Evolutionary conservation across 1,284 basidiomycete genomes (phyloP).

Genomic region (Ustilago esculenta): DNA sequence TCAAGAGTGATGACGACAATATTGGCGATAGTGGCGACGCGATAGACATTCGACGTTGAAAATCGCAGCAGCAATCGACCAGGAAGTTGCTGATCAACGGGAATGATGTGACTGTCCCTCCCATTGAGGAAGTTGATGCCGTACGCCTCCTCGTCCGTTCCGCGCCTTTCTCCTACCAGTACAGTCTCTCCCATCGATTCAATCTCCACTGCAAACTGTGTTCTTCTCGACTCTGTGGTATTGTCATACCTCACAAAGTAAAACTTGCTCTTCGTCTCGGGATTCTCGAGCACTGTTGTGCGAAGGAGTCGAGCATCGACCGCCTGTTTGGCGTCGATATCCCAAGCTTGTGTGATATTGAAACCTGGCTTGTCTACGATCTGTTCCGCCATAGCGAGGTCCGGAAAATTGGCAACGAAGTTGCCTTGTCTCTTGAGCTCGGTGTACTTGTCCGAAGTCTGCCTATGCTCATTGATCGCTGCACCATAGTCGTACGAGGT

Average conservation of each 20-base stretch:
- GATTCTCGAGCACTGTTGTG: conserved; percentile 37
- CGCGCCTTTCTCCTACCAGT: conserved; percentile 8
- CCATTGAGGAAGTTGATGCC: conserved; percentile 27
- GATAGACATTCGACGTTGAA: conserved; percentile 71
- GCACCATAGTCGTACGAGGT: conserved; percentile 69
- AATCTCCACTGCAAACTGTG: conserved; percentile 26
- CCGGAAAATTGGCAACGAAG: conserved; percentile 45
- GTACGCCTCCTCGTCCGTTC: neutral
- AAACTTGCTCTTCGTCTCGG: conserved; percentile 69
- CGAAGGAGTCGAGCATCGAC: conserved; percentile 14
- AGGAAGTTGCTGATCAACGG: conserved; percentile 36
- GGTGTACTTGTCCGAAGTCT: conserved; percentile 41
- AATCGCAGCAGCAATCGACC: conserved; percentile 69
- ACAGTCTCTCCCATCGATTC: conserved; percentile 33
- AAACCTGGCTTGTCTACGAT: conserved; percentile 22
- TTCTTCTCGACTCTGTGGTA: conserved; percentile 40
- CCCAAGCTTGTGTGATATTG: conserved; percentile 19
- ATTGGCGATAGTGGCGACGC: conserved; percentile 48
- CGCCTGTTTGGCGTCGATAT: conserved; percentile 4
- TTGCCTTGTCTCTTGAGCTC: conserved; percentile 51
- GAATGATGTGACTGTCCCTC: conserved; percentile 37
- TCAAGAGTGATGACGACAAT: conserved; percentile 21
- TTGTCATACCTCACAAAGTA: conserved; percentile 75
- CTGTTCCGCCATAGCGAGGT: conserved; percentile 43
- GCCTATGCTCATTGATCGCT: conserved; percentile 42